Base-by-base conservation (phyloP, 2,329 filamentous ascomycete genomes). In the Endothia cerciana region DNA sequence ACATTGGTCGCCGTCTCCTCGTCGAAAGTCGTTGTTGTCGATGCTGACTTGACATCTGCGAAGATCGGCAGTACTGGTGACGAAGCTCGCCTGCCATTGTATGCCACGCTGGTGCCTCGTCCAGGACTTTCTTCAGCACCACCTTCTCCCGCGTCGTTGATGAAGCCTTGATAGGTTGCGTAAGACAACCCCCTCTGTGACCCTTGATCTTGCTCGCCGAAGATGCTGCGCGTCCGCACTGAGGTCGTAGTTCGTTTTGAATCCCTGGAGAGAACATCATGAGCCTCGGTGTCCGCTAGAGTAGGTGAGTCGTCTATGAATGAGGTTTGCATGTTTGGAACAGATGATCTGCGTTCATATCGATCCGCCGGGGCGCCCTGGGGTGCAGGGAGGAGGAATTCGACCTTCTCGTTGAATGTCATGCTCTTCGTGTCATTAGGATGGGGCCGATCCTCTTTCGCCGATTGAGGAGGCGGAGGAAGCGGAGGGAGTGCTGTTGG, bases 341-440 rank as follows among this genome's bases (percentile, higher is more conserved):
- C 77, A 2, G 79, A 78, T 4, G 79, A 81, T 64, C 76, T 76
- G 10, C 77, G 77, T 41, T 69, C 74, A 6, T 56, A 65, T 6
- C 62, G 28, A 63, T 67, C 64, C 47, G n/a, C 25, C 22, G 57
- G 38, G 8, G 69, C 65, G 63, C 68, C 69, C 62, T 76, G 67
- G 60, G 79, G 74, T 8, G 75, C 72, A 3, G 81, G 77, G 68
- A 85, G 85, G 30, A 87, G 74, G 5, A 85, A 73, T 1, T 78
- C 75, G 76, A 87, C 84, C 72, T 87, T 87, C 70, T 87, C 85
- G 61, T 86, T 78, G 67, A 85, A 81, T 0, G 83, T 85, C 85
- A 87, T 87, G 71, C 83, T 87, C 73, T 81, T 82, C 3, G 83
- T 85, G 67, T 84, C 75, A 66, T 85, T 86, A 2, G 83, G 81